Evolutionary conservation across 345 rosid species (phyloP), one percentile per base, ranked within the genome.

Genomic region (Kernera saxatilis): DNA sequence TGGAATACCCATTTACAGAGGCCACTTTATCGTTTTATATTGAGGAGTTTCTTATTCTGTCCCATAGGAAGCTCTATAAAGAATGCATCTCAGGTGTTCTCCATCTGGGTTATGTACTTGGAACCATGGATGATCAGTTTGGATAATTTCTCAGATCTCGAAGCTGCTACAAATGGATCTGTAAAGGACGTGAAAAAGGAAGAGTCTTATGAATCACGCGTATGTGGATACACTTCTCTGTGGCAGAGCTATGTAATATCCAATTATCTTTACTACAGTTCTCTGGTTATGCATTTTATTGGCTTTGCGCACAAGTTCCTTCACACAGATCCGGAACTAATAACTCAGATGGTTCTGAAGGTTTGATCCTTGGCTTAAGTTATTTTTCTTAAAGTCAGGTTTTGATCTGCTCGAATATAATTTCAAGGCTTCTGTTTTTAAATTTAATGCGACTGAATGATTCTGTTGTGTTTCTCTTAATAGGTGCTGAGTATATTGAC

Each of bases 271-370:
- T 93, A 87, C 76, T 93, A 93, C 82, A 88, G 88, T 64, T 93
- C 97, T 23, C 41, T 88, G 84, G 84, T 93, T 60, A 80, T 90
- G 96, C 98, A 93, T 86, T 93, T 93, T 64, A 85, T 87, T 58
- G 96, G 96, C 51, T 93, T 93, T 74, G 94, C 94, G 5, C 98
- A 90, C 85, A 93, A 88, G 84, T 93, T 93, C 78, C 97, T 93
- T 78, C 98, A 88, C 74, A 69, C 82, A 8, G 92, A 93, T 82
- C 89, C 96, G 22, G 93, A 84, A 71, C 59, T 71, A 67, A 80
- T 90, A 61, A 84, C 86, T 44, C 92, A 87, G 82, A 93, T 93
- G 98, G 87, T 87, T 37, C 78, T 85, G 70, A 89, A 90, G 98
- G 98, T 93, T 33, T 49, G 87, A 55, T 53, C 75, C 75, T 70